These are phyloP conservation scores for Anisodus acutangulus DNA, from an alignment of 257 asterid species.

Conservation along the genomic window DNA sequence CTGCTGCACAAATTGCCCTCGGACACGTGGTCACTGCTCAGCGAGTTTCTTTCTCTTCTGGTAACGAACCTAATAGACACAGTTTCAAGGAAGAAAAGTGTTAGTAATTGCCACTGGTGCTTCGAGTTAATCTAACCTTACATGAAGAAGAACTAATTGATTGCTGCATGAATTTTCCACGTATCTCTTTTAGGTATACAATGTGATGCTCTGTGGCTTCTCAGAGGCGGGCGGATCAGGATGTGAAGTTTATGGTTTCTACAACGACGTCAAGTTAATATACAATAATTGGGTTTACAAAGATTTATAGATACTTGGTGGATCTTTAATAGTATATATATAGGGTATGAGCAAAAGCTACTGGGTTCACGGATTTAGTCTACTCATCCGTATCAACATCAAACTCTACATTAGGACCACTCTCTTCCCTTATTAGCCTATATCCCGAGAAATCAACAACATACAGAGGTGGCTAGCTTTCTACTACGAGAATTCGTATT, in stretches of 20 bases:
- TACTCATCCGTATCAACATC: too few relatives aligned
- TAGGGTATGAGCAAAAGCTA: too few relatives aligned
- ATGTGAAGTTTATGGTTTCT: background rate
- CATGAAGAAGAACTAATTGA: background rate
- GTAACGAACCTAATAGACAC: constrained; percentile 55
- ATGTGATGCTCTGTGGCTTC: background rate
- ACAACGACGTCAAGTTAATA: background rate
- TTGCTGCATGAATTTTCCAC: background rate
- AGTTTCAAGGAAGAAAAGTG: constrained; percentile 6
- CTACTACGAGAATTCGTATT: too few relatives aligned
- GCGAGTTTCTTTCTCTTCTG: constrained; percentile 72
- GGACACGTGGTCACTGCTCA: constrained; percentile 69
- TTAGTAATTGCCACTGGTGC: background rate
- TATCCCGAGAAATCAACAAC: too few relatives aligned
- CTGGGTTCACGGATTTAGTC: too few relatives aligned
- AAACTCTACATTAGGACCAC: too few relatives aligned
- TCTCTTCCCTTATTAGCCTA: too few relatives aligned
- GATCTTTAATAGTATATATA: too few relatives aligned
- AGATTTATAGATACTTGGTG: too few relatives aligned
- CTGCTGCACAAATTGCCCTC: constrained; percentile 68
- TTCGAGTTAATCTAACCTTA: background rate
- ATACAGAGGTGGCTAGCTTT: too few relatives aligned
- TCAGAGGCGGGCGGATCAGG: background rate
- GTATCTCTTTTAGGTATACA: background rate
- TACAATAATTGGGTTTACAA: too few relatives aligned